Evolutionary conservation across 352 stramenopile genomes (phyloP), one percentile per base, ranked within the genome.

Genomic region (Phytophthora megakarya): DNA sequence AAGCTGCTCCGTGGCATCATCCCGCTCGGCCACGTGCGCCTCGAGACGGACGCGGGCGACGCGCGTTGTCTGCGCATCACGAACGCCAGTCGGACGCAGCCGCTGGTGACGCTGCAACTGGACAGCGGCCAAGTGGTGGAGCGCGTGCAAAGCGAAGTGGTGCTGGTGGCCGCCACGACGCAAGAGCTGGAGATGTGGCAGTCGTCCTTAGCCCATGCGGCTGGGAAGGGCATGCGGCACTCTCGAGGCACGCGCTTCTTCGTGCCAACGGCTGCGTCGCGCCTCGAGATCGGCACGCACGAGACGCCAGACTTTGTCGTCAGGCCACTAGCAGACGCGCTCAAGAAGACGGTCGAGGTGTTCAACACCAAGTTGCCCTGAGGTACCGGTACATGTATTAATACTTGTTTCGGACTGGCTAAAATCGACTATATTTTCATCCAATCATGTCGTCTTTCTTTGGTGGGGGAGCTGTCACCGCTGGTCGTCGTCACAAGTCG

Each of bases 101-200:
- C 83, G 35, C 70, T 96, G 28, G 77, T 93, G 19, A 90, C 81
- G 37, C 60, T 94, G 44, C 83, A 92, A 65, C 75, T 96, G 45
- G 88, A 96, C 64, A 89, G 88, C 54, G 84, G 86, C 1, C 82
- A 93, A 56, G 81, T 96, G 19, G 75, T 91, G 11, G 78, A 93
- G 68, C 82, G 81, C 15, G 83, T 90, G 42, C 86, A 95, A 54
- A 76, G 70, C 13, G 85, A 95, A 72, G 80, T 96, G 50, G 81
- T 93, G 53, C 65, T 96, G 15, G 62, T 93, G 19, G 82, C 86
- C 12, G 56, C 78, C 0, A 86, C 70, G 1, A 67, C 73, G 0
- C 81, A 93, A 38, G 88, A 96, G 54, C 88, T 96, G 47, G 83
- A 96, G 62, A 94, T 96, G 84, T 96, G 88, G 88, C 81, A 93